Conservation (phyloP, 208 protist species). For the Phytomonas sp. region DNA sequence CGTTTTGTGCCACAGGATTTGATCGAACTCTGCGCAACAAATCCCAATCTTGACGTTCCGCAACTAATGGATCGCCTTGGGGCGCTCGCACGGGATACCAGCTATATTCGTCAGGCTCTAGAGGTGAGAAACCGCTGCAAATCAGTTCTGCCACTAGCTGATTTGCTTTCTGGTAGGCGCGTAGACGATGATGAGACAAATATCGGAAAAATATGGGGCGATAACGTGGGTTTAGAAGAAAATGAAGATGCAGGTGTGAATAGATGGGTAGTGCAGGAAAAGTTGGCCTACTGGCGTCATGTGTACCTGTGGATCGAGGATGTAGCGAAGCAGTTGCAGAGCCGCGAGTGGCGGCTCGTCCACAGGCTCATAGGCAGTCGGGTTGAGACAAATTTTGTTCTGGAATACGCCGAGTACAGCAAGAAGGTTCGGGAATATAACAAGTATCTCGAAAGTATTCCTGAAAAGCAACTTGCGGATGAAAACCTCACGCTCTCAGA, state of each 20-base stretch:
- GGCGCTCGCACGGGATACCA: constrained; percentile 36
- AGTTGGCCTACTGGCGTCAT: constrained; percentile 65
- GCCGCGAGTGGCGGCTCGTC: constrained; percentile 74
- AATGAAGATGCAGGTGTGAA: constrained; percentile 16
- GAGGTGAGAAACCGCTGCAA: constrained; percentile 55
- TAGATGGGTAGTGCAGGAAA: constrained; percentile 32
- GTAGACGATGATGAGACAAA: constrained; percentile 24
- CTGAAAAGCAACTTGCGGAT: constrained; percentile 32
- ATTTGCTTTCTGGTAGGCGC: constrained; percentile 22
- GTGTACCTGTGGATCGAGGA: constrained; percentile 67
- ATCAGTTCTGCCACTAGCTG: constrained; percentile 45
- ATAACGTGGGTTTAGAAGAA: constrained; percentile 4
- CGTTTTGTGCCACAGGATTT: constrained; percentile 68
- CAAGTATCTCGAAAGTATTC: constrained; percentile 45
- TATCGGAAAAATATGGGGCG: constrained; percentile 11
- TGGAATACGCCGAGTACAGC: constrained; percentile 54
- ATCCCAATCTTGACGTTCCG: constrained; percentile 49
- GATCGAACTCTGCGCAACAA: constrained; percentile 52
- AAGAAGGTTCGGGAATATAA: constrained; percentile 62
- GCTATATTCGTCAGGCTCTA: constrained; percentile 54
- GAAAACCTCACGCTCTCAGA: constrained; percentile 2
- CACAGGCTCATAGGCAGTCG: constrained; percentile 61
- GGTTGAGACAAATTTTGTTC: constrained; percentile 61
- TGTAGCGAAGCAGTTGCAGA: constrained; percentile 54
- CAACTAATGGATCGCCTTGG: constrained; percentile 70